Conservation (phyloP, 164 flowering plant species). For the Stephania yunnanensis region DNA sequence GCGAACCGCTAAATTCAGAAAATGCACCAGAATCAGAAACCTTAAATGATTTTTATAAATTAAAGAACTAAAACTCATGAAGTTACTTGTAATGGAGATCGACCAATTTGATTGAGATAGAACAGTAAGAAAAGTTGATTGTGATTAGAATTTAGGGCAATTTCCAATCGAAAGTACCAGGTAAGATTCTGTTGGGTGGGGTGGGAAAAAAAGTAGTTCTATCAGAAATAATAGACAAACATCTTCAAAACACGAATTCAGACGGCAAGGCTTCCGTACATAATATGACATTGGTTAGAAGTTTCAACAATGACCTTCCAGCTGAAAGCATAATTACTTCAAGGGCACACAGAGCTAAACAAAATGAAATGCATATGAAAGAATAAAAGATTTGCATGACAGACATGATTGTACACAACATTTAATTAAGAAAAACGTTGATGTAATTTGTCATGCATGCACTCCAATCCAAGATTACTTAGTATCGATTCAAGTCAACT, state of each 20-base stretch:
- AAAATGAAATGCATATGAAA: not conserved
- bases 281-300: not conserved
- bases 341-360: not conserved
- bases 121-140: too few relatives aligned
- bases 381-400: not conserved
- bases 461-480: not conserved
- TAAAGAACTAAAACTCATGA: too few relatives aligned
- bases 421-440: not conserved
- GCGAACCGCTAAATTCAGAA: too few relatives aligned
- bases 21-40: too few relatives aligned
- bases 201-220: not conserved
- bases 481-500: not conserved
- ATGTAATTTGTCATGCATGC: too few relatives aligned
- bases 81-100: too few relatives aligned
- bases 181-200: too few relatives aligned
- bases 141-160: too few relatives aligned
- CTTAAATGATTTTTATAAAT: too few relatives aligned
- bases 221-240: not conserved
- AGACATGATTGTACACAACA: not conserved
- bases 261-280: not conserved
- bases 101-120: too few relatives aligned
- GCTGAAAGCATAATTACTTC: not conserved
- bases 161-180: too few relatives aligned
- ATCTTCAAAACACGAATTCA: not conserved
- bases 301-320: too few relatives aligned